phyloP scores from a whole-genome alignment of 208 protist genomes.

The Leishmania arabica region DNA sequence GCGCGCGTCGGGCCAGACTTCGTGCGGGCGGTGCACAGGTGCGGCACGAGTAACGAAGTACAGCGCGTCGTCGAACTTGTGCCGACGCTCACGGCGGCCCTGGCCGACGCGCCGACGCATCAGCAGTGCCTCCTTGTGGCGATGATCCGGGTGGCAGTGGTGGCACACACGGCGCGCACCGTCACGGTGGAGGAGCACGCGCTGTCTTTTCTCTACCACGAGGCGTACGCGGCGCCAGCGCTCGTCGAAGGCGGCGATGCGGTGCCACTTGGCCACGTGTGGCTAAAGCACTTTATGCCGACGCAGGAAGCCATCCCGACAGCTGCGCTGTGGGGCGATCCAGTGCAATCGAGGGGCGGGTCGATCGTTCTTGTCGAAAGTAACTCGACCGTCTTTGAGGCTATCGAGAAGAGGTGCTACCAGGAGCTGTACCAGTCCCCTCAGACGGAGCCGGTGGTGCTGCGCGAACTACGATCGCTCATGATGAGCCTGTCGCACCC shows the following conservation, averaged over 20 bases:
- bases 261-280: constrained; percentile 61
- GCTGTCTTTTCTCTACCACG: constrained; percentile 66
- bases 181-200: constrained; percentile 12
- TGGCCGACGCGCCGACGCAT: constrained; percentile 46
- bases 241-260: constrained; percentile 81
- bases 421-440: constrained; percentile 45
- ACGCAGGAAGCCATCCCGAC: constrained; percentile 35
- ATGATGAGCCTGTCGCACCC: constrained; percentile 38
- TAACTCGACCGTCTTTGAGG: constrained; percentile 18
- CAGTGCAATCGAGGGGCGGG: neutral
- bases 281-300: constrained; percentile 58
- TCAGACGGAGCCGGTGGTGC: constrained; percentile 54
- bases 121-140: constrained; percentile 73
- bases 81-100: constrained; percentile 20
- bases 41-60: constrained; percentile 19
- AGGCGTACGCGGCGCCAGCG: constrained; percentile 59
- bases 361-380: constrained; percentile 4
- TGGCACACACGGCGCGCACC: neutral
- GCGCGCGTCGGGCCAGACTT: constrained; percentile 50
- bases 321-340: constrained; percentile 13
- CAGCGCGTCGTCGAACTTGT: constrained; percentile 34
- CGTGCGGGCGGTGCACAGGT: constrained; percentile 33
- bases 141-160: constrained; percentile 40
- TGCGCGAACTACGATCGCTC: constrained; percentile 52
- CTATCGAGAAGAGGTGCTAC: constrained; percentile 26